Conservation (phyloP, 2,329 filamentous ascomycete genomes). For the Pseudohalonectria lignicola region DNA sequence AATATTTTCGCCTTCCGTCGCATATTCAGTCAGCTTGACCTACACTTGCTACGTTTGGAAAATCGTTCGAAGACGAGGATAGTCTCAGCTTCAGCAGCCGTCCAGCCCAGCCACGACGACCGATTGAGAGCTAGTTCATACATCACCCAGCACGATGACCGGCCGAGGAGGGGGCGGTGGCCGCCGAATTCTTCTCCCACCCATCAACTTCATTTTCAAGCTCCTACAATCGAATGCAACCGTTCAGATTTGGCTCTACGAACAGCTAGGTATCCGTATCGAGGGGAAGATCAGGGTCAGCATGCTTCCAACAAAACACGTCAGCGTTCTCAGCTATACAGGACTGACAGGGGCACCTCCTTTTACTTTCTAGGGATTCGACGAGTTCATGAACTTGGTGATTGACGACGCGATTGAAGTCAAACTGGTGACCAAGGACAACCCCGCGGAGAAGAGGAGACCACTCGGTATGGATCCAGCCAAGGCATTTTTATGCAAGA, state of each 20-base stretch:
- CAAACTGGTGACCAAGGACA: slow-evolving; percentile 69
- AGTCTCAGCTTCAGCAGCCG: no score
- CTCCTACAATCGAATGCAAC: slow-evolving; percentile 72
- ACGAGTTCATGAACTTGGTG: slow-evolving; percentile 99
- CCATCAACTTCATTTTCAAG: slow-evolving; percentile 85
- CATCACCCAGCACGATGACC: slow-evolving; percentile 38
- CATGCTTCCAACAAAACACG: no score
- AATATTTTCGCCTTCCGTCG: slow-evolving; percentile 2
- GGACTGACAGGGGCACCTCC: no score
- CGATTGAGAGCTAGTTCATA: no score
- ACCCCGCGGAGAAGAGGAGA: slow-evolving; percentile 64
- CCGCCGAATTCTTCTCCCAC: slow-evolving; percentile 48
- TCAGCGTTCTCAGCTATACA: no score
- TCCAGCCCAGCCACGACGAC: no score
- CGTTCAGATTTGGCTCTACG: slow-evolving; percentile 93
- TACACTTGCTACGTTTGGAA: no score
- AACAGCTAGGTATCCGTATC: slow-evolving; percentile 87
- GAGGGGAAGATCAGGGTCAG: slow-evolving; percentile 90
- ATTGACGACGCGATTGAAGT: slow-evolving; percentile 88
- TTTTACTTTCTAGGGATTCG: slow-evolving; percentile 60
- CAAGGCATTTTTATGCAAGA: no score
- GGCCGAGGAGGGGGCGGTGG: slow-evolving; percentile 49
- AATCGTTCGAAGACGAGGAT: no score
- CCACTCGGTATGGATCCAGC: slow-evolving; percentile 52
- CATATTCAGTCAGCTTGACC: background rate